These are phyloP conservation scores for Colletotrichum cuscutae DNA, from an alignment of 2,329 filamentous ascomycete species.

Conservation along the genomic window DNA sequence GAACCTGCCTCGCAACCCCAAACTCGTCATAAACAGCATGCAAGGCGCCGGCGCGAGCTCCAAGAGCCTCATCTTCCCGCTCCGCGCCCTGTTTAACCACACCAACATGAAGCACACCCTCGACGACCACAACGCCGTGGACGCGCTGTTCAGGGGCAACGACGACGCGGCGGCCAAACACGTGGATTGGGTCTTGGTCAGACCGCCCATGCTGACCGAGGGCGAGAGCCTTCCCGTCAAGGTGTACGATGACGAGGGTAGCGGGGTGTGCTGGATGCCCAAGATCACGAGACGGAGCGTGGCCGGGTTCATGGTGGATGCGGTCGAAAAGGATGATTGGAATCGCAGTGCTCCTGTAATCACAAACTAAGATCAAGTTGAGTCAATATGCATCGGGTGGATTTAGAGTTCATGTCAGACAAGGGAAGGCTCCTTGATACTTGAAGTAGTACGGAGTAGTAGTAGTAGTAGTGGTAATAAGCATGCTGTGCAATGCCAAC, in stretches of 20 bases:
- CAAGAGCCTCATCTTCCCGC: slow-evolving; percentile 49
- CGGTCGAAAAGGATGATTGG: slow-evolving; percentile 52
- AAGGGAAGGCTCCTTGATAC: not conserved
- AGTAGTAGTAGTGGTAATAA: slow-evolving; percentile 11
- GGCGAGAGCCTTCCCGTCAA: slow-evolving; percentile 48
- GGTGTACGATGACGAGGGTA: slow-evolving; percentile 53
- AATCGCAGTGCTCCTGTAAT: slow-evolving; percentile 57
- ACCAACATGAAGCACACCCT: slow-evolving; percentile 58
- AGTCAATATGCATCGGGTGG: not conserved
- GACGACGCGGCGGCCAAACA: slow-evolving; percentile 43
- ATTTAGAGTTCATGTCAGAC: not conserved
- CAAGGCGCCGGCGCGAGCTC: slow-evolving; percentile 60
- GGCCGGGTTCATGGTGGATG: slow-evolving; percentile 57
- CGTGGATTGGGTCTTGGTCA: slow-evolving; percentile 54
- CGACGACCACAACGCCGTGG: slow-evolving; percentile 59
- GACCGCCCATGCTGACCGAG: slow-evolving; percentile 55
- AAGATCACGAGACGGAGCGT: slow-evolving; percentile 51
- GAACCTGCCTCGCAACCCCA: slow-evolving; percentile 43
- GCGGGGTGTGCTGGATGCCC: slow-evolving; percentile 52
- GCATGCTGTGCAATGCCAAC: slow-evolving; percentile 26
- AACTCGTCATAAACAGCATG: slow-evolving; percentile 60
- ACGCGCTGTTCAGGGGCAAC: slow-evolving; percentile 49
- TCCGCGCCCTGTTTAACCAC: slow-evolving; percentile 56
- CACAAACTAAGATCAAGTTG: slow-evolving; percentile 46
- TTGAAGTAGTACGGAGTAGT: not conserved